phyloP scores from a whole-genome alignment of 2,329 filamentous ascomycete species.

The Pleurostoma richardsiae region DNA sequence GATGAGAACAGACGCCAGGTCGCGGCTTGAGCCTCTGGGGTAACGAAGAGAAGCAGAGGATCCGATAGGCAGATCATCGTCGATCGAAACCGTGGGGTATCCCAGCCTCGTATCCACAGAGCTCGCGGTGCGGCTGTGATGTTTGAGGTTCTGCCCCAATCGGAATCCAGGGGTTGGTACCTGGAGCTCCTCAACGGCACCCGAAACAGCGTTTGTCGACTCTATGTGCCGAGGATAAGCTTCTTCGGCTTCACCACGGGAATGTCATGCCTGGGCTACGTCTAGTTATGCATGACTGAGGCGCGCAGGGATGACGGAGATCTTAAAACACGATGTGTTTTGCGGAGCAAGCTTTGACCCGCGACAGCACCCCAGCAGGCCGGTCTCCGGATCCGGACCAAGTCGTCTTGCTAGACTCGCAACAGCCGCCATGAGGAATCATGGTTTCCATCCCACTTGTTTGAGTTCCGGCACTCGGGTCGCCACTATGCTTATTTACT shows the following conservation, averaged over 20 bases:
- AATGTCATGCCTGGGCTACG: not conserved
- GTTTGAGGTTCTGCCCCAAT: conserved; percentile 1
- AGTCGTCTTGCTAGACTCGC: too few relatives aligned
- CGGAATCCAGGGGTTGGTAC: not conserved
- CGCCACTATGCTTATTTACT: too few relatives aligned
- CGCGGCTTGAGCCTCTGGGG: not conserved
- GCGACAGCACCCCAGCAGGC: too few relatives aligned
- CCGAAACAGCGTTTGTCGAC: too few relatives aligned
- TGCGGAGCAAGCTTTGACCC: too few relatives aligned
- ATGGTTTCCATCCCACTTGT: too few relatives aligned
- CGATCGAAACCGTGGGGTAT: not conserved
- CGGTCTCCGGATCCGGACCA: too few relatives aligned
- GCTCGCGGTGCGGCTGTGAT: not conserved
- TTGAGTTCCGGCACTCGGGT: too few relatives aligned
- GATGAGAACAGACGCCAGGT: not conserved
- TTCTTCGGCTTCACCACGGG: not conserved
- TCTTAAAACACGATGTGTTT: not conserved
- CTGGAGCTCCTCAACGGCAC: too few relatives aligned
- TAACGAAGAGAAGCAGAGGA: not conserved
- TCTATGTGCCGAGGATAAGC: not conserved
- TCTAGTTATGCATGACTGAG: not conserved
- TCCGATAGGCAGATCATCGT: not conserved
- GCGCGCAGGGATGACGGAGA: not conserved
- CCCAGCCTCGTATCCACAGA: not conserved
- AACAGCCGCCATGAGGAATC: too few relatives aligned